Conservation (phyloP, 257 asterid species). For the Voacanga thouarsii region DNA sequence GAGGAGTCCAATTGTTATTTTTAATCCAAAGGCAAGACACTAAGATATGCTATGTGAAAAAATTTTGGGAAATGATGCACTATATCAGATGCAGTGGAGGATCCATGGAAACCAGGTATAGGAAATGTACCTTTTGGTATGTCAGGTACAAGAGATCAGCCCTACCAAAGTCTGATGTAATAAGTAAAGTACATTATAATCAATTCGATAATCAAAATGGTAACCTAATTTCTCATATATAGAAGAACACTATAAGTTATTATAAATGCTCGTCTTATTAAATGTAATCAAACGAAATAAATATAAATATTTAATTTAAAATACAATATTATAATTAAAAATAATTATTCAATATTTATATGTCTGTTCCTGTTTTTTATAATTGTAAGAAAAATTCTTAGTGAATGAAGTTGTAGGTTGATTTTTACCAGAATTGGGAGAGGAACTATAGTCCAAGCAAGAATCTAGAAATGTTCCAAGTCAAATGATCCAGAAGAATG, state of each 20-base stretch:
- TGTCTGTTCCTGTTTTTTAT: neutral
- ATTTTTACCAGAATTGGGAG: neutral
- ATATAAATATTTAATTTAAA: neutral
- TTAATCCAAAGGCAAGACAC: slow-evolving; percentile 36
- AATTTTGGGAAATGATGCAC: neutral
- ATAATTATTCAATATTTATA: no score
- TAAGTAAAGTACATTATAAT: neutral
- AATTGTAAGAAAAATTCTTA: neutral
- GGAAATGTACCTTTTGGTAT: neutral
- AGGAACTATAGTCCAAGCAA: neutral
- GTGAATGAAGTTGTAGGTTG: neutral
- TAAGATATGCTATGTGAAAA: slow-evolving; percentile 7
- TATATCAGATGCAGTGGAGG: neutral
- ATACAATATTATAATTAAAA: no score
- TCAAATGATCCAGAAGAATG: neutral
- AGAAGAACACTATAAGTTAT: neutral
- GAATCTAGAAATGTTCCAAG: neutral
- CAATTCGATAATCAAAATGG: neutral
- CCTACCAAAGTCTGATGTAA: neutral
- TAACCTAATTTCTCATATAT: neutral
- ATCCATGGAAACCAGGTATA: neutral
- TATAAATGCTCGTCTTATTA: no score
- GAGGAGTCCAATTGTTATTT: slow-evolving; percentile 67
- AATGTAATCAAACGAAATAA: neutral
- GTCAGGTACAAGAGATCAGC: neutral